A percentile compares a stretch with the other conserved stretches of the same genome.
These are phyloP conservation scores for Fragaria iinumae DNA, from an alignment of 306 rosid genomes.

Conservation along the genomic window DNA sequence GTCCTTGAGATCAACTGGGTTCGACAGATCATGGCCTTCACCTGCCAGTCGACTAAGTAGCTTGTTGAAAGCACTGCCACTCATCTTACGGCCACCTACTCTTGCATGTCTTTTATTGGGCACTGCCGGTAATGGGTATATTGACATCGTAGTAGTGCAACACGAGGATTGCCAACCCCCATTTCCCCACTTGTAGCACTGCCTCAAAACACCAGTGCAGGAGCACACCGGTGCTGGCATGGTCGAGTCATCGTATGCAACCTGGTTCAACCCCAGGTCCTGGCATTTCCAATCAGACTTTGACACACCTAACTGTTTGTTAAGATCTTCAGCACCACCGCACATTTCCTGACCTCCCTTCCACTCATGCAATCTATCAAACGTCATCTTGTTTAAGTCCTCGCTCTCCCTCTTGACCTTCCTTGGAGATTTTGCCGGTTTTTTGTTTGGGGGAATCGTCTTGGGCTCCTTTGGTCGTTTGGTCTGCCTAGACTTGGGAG, in stretches of 20 bases:
- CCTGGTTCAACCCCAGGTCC: constrained; percentile 90
- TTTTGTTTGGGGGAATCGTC: constrained; percentile 62
- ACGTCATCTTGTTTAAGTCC: constrained; percentile 68
- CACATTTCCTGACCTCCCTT: constrained; percentile 61
- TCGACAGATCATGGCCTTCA: constrained; percentile 92
- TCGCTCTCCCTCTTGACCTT: constrained; percentile 76
- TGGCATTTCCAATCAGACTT: constrained; percentile 93
- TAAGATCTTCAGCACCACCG: constrained; percentile 68
- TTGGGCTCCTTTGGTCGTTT: constrained; percentile 74
- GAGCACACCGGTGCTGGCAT: constrained; percentile 96
- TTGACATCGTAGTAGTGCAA: constrained; percentile 85
- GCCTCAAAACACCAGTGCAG: constrained; percentile 78
- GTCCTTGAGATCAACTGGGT: constrained; percentile 86
- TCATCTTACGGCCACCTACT: constrained; percentile 95
- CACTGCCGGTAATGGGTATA: constrained; percentile 93
- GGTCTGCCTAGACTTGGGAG: constrained; percentile 58
- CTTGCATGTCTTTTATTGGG: constrained; percentile 98
- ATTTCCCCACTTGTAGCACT: constrained; percentile 99
- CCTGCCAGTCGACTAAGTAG: constrained; percentile 90
- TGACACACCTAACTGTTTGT: constrained; percentile 61
- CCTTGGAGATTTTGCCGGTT: constrained; percentile 56
- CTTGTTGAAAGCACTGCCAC: constrained; percentile 96
- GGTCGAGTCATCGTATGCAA: constrained; percentile 84
- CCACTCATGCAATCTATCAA: constrained; percentile 73
- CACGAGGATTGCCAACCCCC: constrained; percentile 99